Evolutionary conservation across 2,329 filamentous ascomycete genomes (phyloP), one percentile per base, ranked within the genome.

Genomic region (Aspergillus terreus): DNA sequence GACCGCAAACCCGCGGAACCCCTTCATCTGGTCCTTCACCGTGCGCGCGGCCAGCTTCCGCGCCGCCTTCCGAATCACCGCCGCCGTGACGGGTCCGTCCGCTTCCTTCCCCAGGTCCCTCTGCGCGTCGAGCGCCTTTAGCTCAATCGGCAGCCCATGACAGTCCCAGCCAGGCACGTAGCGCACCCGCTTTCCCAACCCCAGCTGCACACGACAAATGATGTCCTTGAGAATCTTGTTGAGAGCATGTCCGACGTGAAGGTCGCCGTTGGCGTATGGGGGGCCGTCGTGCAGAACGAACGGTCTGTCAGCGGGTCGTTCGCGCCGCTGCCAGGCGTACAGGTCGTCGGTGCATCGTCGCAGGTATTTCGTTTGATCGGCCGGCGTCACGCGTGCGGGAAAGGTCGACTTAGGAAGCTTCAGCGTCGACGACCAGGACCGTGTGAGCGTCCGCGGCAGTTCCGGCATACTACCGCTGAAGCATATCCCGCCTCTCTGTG

Each of bases 211-310:
- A 38, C 94, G 83, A 61, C 91, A 80, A 55, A 95, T 89, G 64
- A 97, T 88, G 72, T 99, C 94, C 76, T 99, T 99, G 53, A 96
- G 78, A 61, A 97, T 87, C 75, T 99, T 99, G 73, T 99, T 99
- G 66, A 99, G 77, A 33, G 94, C 91, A 77, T 99, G 94, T 2
- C 94, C 94, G 54, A 95, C 84, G 66, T 99, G 94, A 9, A 99
- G 81, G 42, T 81, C 82, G 12, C 94, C 94, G 74, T 99, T 99
- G 57, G 94, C 94, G 69, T 97, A 99, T 0, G 94, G 94, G 0
- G 94, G 94, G 0, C 94, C 94, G 83, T 99, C 94, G 67, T 97
- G 94, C 7, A 99, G 78, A 2, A 91, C 77, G 59, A 97, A 99
- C 0, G 80, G 77, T 41, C 82, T 72, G 33, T 81, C 72, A 30